phyloP scores from a whole-genome alignment of 2,329 filamentous ascomycete species.

The Beauveria brongniartii region DNA sequence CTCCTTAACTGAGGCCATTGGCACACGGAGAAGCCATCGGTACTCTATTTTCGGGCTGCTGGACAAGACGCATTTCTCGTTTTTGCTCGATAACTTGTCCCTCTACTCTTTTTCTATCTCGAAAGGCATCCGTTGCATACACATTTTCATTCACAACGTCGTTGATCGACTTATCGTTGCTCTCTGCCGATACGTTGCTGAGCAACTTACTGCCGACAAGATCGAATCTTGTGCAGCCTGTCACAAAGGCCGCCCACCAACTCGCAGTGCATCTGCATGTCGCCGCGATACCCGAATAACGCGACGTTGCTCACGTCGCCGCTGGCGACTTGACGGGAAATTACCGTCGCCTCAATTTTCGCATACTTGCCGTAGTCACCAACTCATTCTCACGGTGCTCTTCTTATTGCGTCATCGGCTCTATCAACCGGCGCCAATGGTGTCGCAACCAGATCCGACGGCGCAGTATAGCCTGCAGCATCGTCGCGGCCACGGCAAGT shows the following conservation, averaged over 20 bases:
- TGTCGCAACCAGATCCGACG: slow-evolving; percentile 50
- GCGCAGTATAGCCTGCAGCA: slow-evolving; percentile 12
- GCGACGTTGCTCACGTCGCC: slow-evolving; percentile 4
- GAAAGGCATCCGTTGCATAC: neutral
- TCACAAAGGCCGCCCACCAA: neutral
- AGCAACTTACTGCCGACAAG: neutral
- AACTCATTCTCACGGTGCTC: neutral
- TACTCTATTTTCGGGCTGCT: neutral
- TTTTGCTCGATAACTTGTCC: neutral
- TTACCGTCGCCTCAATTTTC: neutral
- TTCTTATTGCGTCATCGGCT: neutral
- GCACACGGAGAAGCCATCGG: neutral
- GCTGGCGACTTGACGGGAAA: neutral
- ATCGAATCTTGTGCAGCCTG: slow-evolving; percentile 7
- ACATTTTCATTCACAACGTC: neutral
- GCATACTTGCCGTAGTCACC: neutral
- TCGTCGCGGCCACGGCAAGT: slow-evolving; percentile 40
- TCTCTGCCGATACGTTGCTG: neutral
- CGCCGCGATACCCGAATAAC: neutral
- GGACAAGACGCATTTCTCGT: neutral
- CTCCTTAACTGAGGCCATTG: neutral
- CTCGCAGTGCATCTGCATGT: slow-evolving; percentile 1
- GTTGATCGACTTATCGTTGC: neutral
- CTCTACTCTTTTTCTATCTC: neutral
- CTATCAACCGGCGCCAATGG: slow-evolving; percentile 34